Percentiles rank a stretch among this genome's conserved stretches.
These are phyloP conservation scores for Boletus speciosus DNA, from an alignment of 768 basidiomycete species.

Conservation along the genomic window DNA sequence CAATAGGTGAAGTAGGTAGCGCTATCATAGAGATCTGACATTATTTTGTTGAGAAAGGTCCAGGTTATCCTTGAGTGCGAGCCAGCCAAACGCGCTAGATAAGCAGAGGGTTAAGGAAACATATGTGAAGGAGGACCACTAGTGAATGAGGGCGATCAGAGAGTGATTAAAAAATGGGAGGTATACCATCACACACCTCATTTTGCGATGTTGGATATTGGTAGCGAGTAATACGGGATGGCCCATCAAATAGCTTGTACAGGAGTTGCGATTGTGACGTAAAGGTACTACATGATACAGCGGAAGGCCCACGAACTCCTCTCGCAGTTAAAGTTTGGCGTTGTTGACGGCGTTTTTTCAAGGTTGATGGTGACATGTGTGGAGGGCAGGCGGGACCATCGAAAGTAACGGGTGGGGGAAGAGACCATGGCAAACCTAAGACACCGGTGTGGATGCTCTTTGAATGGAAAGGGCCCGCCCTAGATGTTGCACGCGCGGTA, in stretches of 20 bases:
- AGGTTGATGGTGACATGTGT: constrained; percentile 16
- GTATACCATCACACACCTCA: constrained; percentile 15
- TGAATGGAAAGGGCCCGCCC: constrained; percentile 4
- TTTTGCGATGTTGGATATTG: constrained; percentile 7
- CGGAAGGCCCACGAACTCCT: constrained; percentile 1
- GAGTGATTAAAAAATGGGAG: not conserved
- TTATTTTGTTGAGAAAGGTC: not conserved
- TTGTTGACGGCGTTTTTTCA: constrained; percentile 9
- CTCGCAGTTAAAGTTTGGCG: constrained; percentile 5
- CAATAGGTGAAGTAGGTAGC: not conserved
- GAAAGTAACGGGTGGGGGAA: constrained; percentile 45
- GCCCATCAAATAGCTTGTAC: constrained; percentile 44
- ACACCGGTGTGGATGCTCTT: constrained; percentile 4
- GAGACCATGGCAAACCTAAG: constrained; percentile 26
- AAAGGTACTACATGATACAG: constrained; percentile 9
- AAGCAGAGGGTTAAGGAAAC: constrained; percentile 13
- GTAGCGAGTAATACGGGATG: constrained; percentile 33
- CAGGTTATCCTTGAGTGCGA: constrained; percentile 12
- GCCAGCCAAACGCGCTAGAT: constrained; percentile 25
- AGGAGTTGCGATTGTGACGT: constrained; percentile 30
- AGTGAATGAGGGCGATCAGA: not conserved
- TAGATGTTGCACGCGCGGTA: constrained; percentile 4
- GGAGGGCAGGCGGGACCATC: constrained; percentile 47
- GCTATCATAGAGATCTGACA: not conserved
- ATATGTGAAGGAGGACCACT: constrained; percentile 7